phyloP scores from a whole-genome alignment of 306 rosid species.

The Ochetophila trinervis region DNA sequence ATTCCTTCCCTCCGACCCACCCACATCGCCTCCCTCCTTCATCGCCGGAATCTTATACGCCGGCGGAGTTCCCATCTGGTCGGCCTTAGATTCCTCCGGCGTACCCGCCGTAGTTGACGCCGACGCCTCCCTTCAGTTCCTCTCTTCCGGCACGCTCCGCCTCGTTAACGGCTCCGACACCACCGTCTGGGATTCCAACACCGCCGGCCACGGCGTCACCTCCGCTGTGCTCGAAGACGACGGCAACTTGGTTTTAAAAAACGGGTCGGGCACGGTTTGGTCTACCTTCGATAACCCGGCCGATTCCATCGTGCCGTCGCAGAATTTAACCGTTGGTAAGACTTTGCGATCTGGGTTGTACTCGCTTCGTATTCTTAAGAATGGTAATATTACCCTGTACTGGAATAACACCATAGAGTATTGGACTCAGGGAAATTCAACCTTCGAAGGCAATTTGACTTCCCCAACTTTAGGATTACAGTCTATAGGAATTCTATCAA shows the following conservation, averaged over 20 bases:
- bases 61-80: slow-evolving; percentile 62
- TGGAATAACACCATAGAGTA: slow-evolving; percentile 48
- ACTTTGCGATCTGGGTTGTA: slow-evolving; percentile 50
- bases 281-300: slow-evolving; percentile 62
- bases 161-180: slow-evolving; percentile 57
- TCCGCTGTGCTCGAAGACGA: slow-evolving; percentile 40
- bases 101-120: slow-evolving; percentile 40
- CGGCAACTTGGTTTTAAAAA: slow-evolving; percentile 49
- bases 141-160: slow-evolving; percentile 46
- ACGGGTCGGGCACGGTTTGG: slow-evolving; percentile 44
- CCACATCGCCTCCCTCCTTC: slow-evolving; percentile 50
- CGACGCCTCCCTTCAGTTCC: slow-evolving; percentile 45
- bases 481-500: slow-evolving; percentile 41
- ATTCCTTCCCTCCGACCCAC: slow-evolving; percentile 41
- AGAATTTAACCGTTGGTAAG: slow-evolving; percentile 46
- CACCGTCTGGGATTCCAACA: slow-evolving; percentile 53
- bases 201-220: slow-evolving; percentile 49
- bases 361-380: slow-evolving; percentile 31
- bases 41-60: slow-evolving; percentile 46
- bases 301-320: slow-evolving; percentile 56
- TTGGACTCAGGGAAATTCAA: slow-evolving; percentile 60
- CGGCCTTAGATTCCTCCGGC: slow-evolving; percentile 35
- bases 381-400: slow-evolving; percentile 52
- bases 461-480: slow-evolving; percentile 43
- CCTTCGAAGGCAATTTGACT: slow-evolving; percentile 33